Evolutionary conservation across 805 yeast species (phyloP).

Genomic region (Pichia exigua): DNA sequence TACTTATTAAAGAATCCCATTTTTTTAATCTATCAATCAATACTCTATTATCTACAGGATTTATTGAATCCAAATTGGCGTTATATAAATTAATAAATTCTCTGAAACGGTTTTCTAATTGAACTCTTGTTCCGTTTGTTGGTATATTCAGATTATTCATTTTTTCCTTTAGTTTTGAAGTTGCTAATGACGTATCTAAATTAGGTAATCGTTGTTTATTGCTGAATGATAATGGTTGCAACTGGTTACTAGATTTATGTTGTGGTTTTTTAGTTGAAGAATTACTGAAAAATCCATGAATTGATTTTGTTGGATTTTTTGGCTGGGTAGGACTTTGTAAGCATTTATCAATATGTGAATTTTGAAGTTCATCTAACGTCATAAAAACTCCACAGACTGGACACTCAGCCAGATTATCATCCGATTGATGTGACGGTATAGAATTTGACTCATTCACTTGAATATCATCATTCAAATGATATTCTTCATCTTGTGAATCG

Average conservation of each 20-base stretch:
- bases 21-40: slow-evolving; percentile 48
- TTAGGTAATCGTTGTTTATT: slow-evolving; percentile 42
- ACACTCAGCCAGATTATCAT: slow-evolving; percentile 40
- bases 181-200: slow-evolving; percentile 53
- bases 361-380: slow-evolving; percentile 49
- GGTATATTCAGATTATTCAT: slow-evolving; percentile 49
- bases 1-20: slow-evolving; percentile 48
- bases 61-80: slow-evolving; percentile 66
- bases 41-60: slow-evolving; percentile 51
- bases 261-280: not conserved
- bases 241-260: slow-evolving; percentile 12
- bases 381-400: slow-evolving; percentile 57
- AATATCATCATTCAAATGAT: slow-evolving; percentile 20
- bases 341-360: slow-evolving; percentile 57
- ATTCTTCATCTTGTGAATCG: slow-evolving; percentile 15
- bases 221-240: slow-evolving; percentile 17
- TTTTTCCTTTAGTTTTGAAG: slow-evolving; percentile 54
- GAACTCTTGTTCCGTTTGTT: slow-evolving; percentile 52
- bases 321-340: slow-evolving; percentile 18
- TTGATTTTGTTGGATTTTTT: not conserved
- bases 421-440: not conserved
- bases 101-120: slow-evolving; percentile 62
- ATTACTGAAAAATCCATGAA: not conserved
- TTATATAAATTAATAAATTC: slow-evolving; percentile 75
- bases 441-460: slow-evolving; percentile 7